Base-by-base conservation (phyloP, 2,329 filamentous ascomycete species). In the Clarireedia hainanense region DNA sequence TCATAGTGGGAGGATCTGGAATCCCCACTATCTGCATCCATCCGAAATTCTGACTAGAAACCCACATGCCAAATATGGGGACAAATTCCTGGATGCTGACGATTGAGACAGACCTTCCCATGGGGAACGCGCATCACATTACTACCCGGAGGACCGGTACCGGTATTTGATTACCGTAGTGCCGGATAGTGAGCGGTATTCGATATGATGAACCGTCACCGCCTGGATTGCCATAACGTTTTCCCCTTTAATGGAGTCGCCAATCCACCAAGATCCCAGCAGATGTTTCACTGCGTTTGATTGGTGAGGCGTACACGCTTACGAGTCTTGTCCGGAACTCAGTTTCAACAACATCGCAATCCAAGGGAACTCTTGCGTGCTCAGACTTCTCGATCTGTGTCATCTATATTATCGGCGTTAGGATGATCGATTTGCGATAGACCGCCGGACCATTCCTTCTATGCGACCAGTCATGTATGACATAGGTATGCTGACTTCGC, bases 331-430 rank as follows among this genome's bases (percentile, higher is more conserved):
- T 9, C 34, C 30, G 27, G 43, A 47, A 27, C 24, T n/a, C 20
- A 5, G 34, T 14, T 20, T 17, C 39, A 12, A 43, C 39, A 34
- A n/a, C 37, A 50, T 50, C 52, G 47, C 23, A 36, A 55, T 55
- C 37, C 23, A 40, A 24, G 47, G 40, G 45, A 10, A 14, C 36
- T 50, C 49, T 43, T 39, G 39, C 47, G 52, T 55, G 47, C 49
- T 55, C 26, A 6, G 15, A 47, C 10, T 42, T 50, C 17, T 5
- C 2, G 9, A 24, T 7, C 15, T 6, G 50, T 37, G 17, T 27
- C 24, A 52, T 23, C 42, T 20, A 10, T 46, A 46, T 14, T 6
- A 24, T 20, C 12, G 23, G 42, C 23, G 12, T 46, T 6, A 14
- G 9, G 24, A 30, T 12, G 30, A 34, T 12, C 30, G 30, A 34